phyloP scores from a whole-genome alignment of 2,329 filamentous ascomycete genomes.

The Botryosphaeria agaves region DNA sequence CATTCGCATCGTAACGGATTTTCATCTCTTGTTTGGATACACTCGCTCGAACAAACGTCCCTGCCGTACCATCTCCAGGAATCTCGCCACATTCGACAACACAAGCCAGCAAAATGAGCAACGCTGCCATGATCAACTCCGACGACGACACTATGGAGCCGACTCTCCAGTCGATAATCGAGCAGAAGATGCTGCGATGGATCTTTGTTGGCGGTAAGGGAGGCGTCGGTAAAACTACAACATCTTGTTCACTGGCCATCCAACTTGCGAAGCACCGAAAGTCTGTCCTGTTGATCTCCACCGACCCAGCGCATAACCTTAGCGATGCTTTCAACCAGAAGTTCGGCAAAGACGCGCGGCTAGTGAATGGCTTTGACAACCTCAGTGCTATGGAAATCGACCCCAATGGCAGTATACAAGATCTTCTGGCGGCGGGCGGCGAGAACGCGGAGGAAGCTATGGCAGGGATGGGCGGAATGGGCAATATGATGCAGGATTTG shows the following conservation, averaged over 20 bases:
- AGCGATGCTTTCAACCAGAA: constrained; percentile 97
- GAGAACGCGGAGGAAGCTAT: constrained; percentile 54
- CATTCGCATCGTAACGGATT: too few relatives aligned
- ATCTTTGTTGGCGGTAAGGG: constrained; percentile 98
- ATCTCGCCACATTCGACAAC: too few relatives aligned
- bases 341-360: constrained; percentile 93
- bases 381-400: constrained; percentile 98
- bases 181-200: constrained; percentile 92
- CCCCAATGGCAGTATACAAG: constrained; percentile 93
- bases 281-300: constrained; percentile 93
- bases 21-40: too few relatives aligned
- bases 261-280: constrained; percentile 91
- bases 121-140: not conserved
- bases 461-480: constrained; percentile 51
- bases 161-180: constrained; percentile 81
- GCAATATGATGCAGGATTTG: constrained; percentile 96
- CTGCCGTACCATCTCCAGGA: not conserved
- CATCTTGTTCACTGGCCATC: constrained; percentile 93
- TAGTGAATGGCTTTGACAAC: constrained; percentile 83
- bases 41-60: not conserved
- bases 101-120: too few relatives aligned
- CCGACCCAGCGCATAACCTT: constrained; percentile 94
- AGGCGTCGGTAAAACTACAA: constrained; percentile 98
- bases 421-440: constrained; percentile 66
- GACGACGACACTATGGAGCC: constrained; percentile 76